Evolutionary conservation across 2,329 filamentous ascomycete genomes (phyloP), one percentile per base, ranked within the genome.

Genomic region (Didymosphaeria variabile): DNA sequence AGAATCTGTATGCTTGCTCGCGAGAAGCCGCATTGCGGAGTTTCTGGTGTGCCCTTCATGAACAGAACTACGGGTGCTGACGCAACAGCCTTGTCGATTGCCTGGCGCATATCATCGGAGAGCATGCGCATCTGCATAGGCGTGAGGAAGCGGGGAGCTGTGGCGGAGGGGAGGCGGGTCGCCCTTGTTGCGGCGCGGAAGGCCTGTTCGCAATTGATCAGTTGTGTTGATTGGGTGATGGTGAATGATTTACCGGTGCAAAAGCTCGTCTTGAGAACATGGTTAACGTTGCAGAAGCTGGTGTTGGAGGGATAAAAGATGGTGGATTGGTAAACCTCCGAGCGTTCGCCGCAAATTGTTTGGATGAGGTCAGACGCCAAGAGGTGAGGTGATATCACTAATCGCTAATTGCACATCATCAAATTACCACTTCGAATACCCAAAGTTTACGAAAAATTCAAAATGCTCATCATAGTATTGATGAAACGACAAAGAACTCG

Each of bases 21-120:
- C 61, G 94, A 98, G 85, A 97, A 99, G 49, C 95, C 95, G 81
- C 95, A 99, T 80, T 97, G 94, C 21, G 95, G 95, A 63, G 88
- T 92, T 82, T 97, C 94, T 60, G 95, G 95, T 1, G 95, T 98
- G 61, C 95, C 95, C 84, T 99, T 99, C 95, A 99, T 99, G 85
- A 99, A 99, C 59, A 99, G 86, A 0, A 99, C 95, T 0, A 99
- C 94, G 2, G 94, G 94, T 0, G 94, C 91, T 0, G 93, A 94
- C 26, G 83, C 85, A 17, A 99, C 90, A 34, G 94, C 94, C 79
- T 93, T 92, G 79, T 97, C 92, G 72, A 99, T 99, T 29, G 94
- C 93, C 42, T 88, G 81, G 64, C 87, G 88, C 12, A 92, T 95
- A 75, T 93, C 87, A 70, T 90, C 87, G 34, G 94, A 97, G 51